Evolutionary conservation across 371 early-diverging fungal genomes (phyloP), one percentile per base, ranked within the genome.

Genomic region (Batkoa obscura): DNA sequence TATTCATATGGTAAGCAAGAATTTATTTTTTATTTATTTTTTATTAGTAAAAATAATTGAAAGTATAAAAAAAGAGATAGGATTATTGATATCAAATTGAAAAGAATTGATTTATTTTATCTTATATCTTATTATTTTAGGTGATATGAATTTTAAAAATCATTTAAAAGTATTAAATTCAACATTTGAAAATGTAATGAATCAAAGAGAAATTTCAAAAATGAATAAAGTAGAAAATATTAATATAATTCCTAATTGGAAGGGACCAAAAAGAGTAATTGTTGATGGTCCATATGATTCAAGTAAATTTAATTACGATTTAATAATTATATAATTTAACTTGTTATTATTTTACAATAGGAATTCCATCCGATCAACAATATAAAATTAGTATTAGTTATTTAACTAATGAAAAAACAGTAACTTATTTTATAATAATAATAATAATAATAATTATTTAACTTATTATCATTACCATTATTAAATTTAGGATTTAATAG

Each of bases 341-440:
- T 59, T 46, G 56, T 35, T 23, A 57, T 39, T 50, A 57, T 38
- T 6, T 42, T 12, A 2, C 1, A 35, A 17, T 60, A 87, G 82
- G 88, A 78, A 73, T 75, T 15, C 75, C 84, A 51, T 67, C 79
- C 17, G 85, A 81, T 45, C 83, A 78, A 66, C 95, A 95, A 62
- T 72, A 72, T 17, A 81, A 85, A 56, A 68, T 83, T 10, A 84
- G 83, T 0, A 54, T 88, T 8, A 76, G 83, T 8, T 94, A 72
- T 57, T 67, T 92, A 48, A 71, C 88, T 41, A 90, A 94, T 66
- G 80, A 83, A 38, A 64, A 76, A 50, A 73, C 71, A 41, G 85
- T 84, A 72, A 60, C 68, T 58, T 8, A 13, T 23, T 37, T 30
- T 31, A 4, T 34, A 47, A 41, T 41, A n/a, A n/a, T 12, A 41